These are phyloP conservation scores for Podila epigama DNA, from an alignment of 192 early-diverging fungal genomes.

Conservation along the genomic window DNA sequence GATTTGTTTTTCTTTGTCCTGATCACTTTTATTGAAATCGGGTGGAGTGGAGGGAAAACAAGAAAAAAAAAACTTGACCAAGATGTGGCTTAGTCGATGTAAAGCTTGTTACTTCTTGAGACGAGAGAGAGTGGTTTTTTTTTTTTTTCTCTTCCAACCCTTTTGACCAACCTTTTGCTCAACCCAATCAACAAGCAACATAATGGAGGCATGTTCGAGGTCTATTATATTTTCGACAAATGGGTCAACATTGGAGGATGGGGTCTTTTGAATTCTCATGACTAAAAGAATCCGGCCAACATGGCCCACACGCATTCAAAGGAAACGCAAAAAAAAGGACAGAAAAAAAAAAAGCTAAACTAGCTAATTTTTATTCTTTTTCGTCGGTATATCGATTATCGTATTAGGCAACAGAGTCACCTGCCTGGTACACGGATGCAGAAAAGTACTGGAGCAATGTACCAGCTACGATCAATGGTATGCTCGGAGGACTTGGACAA, in stretches of 20 bases:
- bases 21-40: too few relatives aligned
- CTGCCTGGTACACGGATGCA: slow-evolving; percentile 74
- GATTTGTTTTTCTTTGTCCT: too few relatives aligned
- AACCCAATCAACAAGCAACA: neutral
- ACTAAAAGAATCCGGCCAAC: neutral
- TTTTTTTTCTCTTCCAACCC: slow-evolving; percentile 6
- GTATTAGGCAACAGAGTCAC: slow-evolving; percentile 31
- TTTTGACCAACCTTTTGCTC: neutral
- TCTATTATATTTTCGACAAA: neutral
- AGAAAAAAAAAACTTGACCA: too few relatives aligned
- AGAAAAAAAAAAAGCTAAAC: too few relatives aligned
- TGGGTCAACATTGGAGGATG: neutral
- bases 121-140: neutral
- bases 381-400: neutral
- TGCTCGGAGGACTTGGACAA: slow-evolving; percentile 87
- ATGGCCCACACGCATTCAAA: too few relatives aligned
- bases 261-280: neutral
- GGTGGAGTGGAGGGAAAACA: neutral
- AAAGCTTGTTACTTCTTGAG: too few relatives aligned
- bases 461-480: slow-evolving; percentile 81
- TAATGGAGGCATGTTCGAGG: slow-evolving; percentile 42
- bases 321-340: too few relatives aligned
- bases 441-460: slow-evolving; percentile 63
- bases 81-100: too few relatives aligned
- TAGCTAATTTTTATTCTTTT: neutral